Conservation (phyloP, 306 rosid genomes). For the Quercus mongolica region DNA sequence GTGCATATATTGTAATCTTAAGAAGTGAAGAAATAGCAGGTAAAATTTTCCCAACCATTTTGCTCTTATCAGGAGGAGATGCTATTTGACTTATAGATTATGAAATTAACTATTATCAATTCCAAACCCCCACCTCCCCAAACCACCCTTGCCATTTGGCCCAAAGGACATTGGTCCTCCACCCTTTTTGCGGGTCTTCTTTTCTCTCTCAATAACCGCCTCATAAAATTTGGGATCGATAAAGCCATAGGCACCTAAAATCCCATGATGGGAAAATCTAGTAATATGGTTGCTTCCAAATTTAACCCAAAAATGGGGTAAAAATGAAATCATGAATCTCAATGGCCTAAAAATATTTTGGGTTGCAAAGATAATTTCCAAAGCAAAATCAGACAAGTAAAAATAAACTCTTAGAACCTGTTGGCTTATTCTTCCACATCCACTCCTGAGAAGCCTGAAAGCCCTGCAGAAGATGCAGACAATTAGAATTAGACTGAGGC, state of each 20-base stretch:
- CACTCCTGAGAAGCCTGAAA: conserved; percentile 60
- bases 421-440: conserved; percentile 80
- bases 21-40: background rate
- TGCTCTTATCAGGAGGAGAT: too few species aligned
- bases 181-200: too few species aligned
- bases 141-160: too few species aligned
- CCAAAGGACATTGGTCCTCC: too few species aligned
- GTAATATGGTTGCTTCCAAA: background rate
- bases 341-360: too few species aligned
- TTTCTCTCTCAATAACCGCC: background rate
- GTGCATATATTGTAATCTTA: background rate
- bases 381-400: conserved; percentile 2
- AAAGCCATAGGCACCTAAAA: background rate
- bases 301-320: background rate
- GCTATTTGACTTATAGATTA: too few species aligned
- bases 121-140: background rate
- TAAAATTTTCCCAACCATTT: background rate
- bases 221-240: too few species aligned
- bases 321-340: background rate
- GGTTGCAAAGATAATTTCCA: background rate
- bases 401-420: conserved; percentile 54
- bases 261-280: background rate
- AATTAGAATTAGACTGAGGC: conserved; percentile 12
- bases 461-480: conserved; percentile 47
- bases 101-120: background rate